Base-by-base conservation (phyloP, 495 filamentous ascomycete genomes). In the Evansstolkia leycettana region DNA sequence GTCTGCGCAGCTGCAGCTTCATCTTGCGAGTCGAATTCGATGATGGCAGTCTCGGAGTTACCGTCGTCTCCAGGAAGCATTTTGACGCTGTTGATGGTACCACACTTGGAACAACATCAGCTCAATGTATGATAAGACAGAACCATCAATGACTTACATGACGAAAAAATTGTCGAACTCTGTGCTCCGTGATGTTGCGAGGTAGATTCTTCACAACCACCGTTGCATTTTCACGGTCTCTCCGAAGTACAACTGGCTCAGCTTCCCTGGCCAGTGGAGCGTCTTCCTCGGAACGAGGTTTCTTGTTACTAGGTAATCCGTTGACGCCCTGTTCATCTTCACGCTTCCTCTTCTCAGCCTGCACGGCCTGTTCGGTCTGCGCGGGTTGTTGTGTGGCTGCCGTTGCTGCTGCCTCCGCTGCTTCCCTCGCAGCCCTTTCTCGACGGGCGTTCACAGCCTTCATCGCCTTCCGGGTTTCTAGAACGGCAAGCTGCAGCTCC, bases 211-310 rank as follows among this genome's bases (percentile, higher is more conserved):
- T 75, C 17, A 92, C 77, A 30, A 90, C 73, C 17, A 94, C 72
- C 0, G 84, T 85, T 2, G 84, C 80, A 52, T 94, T 78, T 46
- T 98, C 90, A 26, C 90, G 76, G 53, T 96, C 87, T 19, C 90
- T 78, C 46, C 80, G 84, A 15, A 70, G 60, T 5, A 54, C 54
- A 1, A 58, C 58, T 3, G 58, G 38, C 20, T 50, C 54, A 13
- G 20, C 30, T 19, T 47, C 37, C 38, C 48, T 35, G n/a, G 52
- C 47, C n/a, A 31, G 39, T 2, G 58, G 43, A 7, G 40, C 47
- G 14, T 46, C 40, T n/a, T 67, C 64, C 25, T 65, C 64, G 9
- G 61, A 70, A 46, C 74, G 78, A 4, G 60, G 53, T 30, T 76
- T 76, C 58, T 85, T 88, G 41, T 43, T 67, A 10, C 53, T 51